Evolutionary conservation across 2,329 filamentous ascomycete genomes (phyloP), one percentile per base, ranked within the genome.

Genomic region (Pseudopyricularia javanii): DNA sequence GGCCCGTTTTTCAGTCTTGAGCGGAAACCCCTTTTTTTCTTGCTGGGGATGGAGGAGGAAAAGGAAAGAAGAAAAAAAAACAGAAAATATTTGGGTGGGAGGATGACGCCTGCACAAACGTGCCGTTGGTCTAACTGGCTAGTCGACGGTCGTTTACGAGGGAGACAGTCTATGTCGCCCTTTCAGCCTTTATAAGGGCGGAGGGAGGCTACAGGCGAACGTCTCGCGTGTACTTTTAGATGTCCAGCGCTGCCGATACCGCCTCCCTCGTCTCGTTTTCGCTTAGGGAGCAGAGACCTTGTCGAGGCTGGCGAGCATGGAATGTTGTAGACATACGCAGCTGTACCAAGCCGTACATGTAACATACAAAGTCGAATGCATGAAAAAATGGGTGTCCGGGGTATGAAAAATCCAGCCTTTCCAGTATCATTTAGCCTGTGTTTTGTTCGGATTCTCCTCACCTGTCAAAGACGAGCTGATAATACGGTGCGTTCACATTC

Each of bases 301-400:
- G n/a, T 43, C 37, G 37, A 43, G 37, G 37, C 37, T 43, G 37
- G 24, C 37, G 17, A 20, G n/a, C 17, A 22, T 43, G 17, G 37
- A 20, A 43, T 43, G 17, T n/a, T 43, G 17, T 43, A 43, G 37
- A 43, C 37, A 43, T 43, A 43, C 20, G 24, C 37, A n/a, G 37
- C 17, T 43, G 37, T 43, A 43, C 37, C 37, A 43, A 20, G 37
- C 24, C 24, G 37, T 43, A 43, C 37, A 43, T 43, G 37, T 43
- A 43, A 43, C 37, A 43, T 43, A 43, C n/a, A n/a, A n/a, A 22
- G 11, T 43, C 24, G 17, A 43, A 55, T 34, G 52, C 53, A 59
- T 52, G 56, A 52, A 51, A 56, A 59, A 47, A 56, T 45, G 47
- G 58, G 56, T 54, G 54, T 45, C 56, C 55, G 54, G 55, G 9